Base-by-base conservation (phyloP, 2,329 filamentous ascomycete genomes). In the Fusarium sp. region DNA sequence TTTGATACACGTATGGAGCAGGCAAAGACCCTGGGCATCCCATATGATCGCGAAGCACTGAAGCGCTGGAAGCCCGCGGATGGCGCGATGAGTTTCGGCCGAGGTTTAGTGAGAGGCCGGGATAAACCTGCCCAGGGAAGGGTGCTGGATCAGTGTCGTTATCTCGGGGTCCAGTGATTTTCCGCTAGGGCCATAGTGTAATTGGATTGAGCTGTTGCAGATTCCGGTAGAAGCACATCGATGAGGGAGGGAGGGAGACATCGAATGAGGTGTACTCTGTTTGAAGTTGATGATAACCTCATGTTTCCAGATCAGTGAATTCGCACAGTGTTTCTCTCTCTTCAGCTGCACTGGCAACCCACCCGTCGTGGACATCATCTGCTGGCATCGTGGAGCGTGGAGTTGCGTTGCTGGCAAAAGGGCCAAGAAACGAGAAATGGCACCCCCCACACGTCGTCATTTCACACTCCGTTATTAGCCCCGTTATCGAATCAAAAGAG, bases 381-480 rank as follows among this genome's bases (percentile, higher is more conserved):
- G 73, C 47, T 73, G 68, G 70, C 62, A 75, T 61, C 72, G 71
- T 65, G 68, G 62, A 73, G 57, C 45, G 63, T 45, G 47, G 59
- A 64, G 32, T 58, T 63, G 58, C 32, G 58, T 69, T 75, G 72
- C 55, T 78, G 75, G 75, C 70, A 66, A 58, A 55, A 64, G n/a
- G 69, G 57, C 63, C 70, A 75, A 75, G 71, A 72, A 69, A 65
- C 70, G 66, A 73, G 67, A 66, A 65, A 72, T 44, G 65, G 58
- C 68, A 71, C 70, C 73, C 76, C 76, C 76, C 76, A 77, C 76
- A 77, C 69, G 63, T 78, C 75, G 75, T 78, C 76, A 77, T 78
- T 78, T 77, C 73, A 74, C 65, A 70, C 58, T 69, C 75, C 75
- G 67, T 78, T 76, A 76, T 78, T 78, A 78, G 76, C 64, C 70